These are phyloP conservation scores for Cordyceps javanica DNA, from an alignment of 2,329 filamentous ascomycete genomes.

Conservation along the genomic window DNA sequence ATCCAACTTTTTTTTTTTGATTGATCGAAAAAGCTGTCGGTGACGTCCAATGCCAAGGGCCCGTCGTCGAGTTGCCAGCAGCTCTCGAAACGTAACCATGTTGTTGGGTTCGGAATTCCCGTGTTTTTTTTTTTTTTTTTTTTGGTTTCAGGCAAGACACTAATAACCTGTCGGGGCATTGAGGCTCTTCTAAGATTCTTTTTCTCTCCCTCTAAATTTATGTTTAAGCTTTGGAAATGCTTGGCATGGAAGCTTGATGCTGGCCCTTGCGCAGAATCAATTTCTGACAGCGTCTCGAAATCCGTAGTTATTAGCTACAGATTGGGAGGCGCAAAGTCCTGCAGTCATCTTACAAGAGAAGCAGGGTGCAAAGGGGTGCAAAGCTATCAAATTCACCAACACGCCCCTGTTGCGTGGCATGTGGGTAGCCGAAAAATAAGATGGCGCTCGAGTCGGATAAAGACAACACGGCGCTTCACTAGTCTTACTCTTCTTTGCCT, in stretches of 20 bases:
- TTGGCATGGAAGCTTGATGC: constrained; percentile 3
- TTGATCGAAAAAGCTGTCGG: constrained; percentile 15
- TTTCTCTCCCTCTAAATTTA: not conserved
- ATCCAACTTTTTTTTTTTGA: constrained; percentile 24
- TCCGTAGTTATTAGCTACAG: not conserved
- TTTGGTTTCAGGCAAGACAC: not conserved
- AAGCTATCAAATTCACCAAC: not conserved
- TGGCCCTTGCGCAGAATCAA: not conserved
- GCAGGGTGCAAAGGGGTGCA: not conserved
- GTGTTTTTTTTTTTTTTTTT: no score
- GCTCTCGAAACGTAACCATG: no score
- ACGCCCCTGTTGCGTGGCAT: constrained; percentile 8
- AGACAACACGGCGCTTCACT: not conserved
- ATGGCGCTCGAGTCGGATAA: not conserved
- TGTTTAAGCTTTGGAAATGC: not conserved
- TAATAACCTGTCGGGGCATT: not conserved
- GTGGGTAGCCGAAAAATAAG: not conserved
- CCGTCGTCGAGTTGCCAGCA: no score
- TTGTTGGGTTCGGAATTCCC: no score
- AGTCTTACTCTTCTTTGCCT: not conserved
- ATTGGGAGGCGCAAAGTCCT: not conserved
- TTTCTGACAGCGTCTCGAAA: not conserved
- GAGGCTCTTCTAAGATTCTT: constrained; percentile 5
- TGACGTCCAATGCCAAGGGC: constrained; percentile 15
- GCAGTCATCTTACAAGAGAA: not conserved